Evolutionary conservation across 345 rosid genomes (phyloP).

Genomic region (Gossypium longicalyx): DNA sequence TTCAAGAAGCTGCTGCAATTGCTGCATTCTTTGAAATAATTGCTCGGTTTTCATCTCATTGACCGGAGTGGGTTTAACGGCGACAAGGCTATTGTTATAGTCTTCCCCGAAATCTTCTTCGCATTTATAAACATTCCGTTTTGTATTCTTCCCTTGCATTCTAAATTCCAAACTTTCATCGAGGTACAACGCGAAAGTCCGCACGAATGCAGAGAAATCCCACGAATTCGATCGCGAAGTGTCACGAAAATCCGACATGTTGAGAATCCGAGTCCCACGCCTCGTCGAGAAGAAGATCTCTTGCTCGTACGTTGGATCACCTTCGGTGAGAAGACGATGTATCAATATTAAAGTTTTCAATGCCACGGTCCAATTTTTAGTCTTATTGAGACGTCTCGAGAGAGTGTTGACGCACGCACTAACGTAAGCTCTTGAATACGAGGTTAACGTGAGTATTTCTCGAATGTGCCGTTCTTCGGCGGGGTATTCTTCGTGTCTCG

Average conservation of each 20-base stretch:
- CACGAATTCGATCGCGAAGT: constrained; percentile 51
- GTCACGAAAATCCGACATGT: constrained; percentile 80
- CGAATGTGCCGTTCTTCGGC: constrained; percentile 72
- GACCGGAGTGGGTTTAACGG: constrained; percentile 39
- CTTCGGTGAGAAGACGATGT: constrained; percentile 62
- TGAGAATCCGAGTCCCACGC: constrained; percentile 73
- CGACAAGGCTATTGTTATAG: constrained; percentile 17
- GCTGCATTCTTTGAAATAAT: constrained; percentile 59
- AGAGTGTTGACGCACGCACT: constrained; percentile 52
- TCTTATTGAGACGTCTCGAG: constrained; percentile 71
- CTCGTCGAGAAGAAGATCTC: constrained; percentile 90
- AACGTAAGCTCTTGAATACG: constrained; percentile 54
- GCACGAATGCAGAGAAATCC: constrained; percentile 85
- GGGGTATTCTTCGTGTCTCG: constrained; percentile 79
- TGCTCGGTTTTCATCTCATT: constrained; percentile 54
- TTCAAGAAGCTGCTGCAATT: constrained; percentile 72
- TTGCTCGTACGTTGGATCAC: constrained; percentile 73
- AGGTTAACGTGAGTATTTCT: constrained; percentile 70
- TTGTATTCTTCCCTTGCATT: constrained; percentile 65
- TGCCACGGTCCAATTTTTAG: constrained; percentile 83
- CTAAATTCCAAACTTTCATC: constrained; percentile 70
- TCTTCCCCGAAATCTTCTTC: constrained; percentile 45
- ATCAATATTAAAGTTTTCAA: constrained; percentile 65
- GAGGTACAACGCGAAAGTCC: constrained; percentile 73
- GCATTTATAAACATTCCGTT: constrained; percentile 31